Evolutionary conservation across 2,329 filamentous ascomycete species (phyloP), one percentile per base, ranked within the genome.

Genomic region (Ceratocystis diversiconidia): DNA sequence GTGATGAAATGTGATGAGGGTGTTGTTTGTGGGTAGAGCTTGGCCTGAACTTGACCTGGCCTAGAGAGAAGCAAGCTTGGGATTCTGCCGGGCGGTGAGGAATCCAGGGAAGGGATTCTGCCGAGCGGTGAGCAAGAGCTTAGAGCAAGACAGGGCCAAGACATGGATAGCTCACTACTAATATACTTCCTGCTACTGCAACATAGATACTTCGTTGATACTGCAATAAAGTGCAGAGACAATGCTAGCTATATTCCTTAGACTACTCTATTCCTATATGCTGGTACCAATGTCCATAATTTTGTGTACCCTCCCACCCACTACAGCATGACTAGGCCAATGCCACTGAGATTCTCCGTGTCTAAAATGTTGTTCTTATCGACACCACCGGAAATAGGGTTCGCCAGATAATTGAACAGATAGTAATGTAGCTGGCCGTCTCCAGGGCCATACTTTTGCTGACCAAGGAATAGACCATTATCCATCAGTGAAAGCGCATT

Each of bases 371-470:
- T 95, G 72, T 82, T 84, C 71, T 82, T 81, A 74, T 96, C 86
- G 55, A 97, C 85, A 25, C 94, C 94, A 61, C 94, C 92, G 0
- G 84, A 79, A 71, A 99, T 88, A n/a, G 86, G 85, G 68, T 89
- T 86, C 12, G 90, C 89, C 66, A 90, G 85, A 79, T 96, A 99
- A 77, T 99, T 99, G 82, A 95, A 99, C 41, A 99, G 80, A 75
- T 99, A 99, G 77, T 92, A 99, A 76, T 99, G 91, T 71, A 99
- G 80, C 74, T 94, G 90, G 60, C 94, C 94, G 74, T 99, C 94
- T 41, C 94, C 94, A 4, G 88, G 86, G 57, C 92, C 94, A 72
- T 96, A 99, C 75, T 95, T 95, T 73, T 96, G 90, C 70, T 96
- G 82, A 73, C 92, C 87, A 5, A 99, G 80, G 82, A 99, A 97